Percentiles rank a stretch among this genome's conserved stretches.
These are phyloP conservation scores for Zoysia japonica DNA, from an alignment of 176 grass and related monocot species.

Conservation along the genomic window DNA sequence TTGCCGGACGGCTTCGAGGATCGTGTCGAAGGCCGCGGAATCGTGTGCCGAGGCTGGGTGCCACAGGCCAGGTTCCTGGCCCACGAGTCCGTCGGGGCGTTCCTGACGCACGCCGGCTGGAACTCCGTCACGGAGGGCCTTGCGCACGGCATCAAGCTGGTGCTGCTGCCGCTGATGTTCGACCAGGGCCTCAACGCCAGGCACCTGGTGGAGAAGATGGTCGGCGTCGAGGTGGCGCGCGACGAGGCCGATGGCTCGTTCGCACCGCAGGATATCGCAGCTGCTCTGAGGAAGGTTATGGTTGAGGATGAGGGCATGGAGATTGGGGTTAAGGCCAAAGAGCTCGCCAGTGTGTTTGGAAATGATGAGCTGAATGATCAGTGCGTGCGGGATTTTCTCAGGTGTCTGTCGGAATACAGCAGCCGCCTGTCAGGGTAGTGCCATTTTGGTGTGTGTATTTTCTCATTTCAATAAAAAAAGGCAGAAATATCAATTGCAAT, in stretches of 20 bases:
- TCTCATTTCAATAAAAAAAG: no score
- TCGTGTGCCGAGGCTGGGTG: conserved; percentile 36
- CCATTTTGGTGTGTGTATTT: no score
- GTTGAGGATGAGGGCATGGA: conserved; percentile 4
- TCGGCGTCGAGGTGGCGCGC: conserved; percentile 34
- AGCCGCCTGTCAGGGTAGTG: no score
- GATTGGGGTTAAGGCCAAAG: conserved; percentile 12
- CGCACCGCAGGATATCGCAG: neutral
- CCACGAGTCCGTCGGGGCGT: conserved; percentile 23
- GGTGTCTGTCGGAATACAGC: neutral
- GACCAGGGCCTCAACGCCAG: conserved; percentile 46
- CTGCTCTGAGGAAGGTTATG: conserved; percentile 38
- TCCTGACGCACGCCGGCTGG: conserved; percentile 49
- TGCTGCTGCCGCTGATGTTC: conserved; percentile 34
- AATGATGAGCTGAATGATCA: conserved; percentile 25
- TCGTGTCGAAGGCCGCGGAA: neutral
- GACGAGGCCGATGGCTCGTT: conserved; percentile 38
- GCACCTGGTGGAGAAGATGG: conserved; percentile 28
- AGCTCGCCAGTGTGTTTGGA: conserved; percentile 23
- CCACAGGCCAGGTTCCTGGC: conserved; percentile 20
- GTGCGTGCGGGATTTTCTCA: conserved; percentile 17
- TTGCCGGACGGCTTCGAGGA: conserved; percentile 36
- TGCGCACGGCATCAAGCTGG: conserved; percentile 20
- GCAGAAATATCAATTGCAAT: no score
- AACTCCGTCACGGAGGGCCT: conserved; percentile 40